Evolutionary conservation across 2,329 filamentous ascomycete species (phyloP), one percentile per base, ranked within the genome.

Genomic region (Ascochyta pisi): DNA sequence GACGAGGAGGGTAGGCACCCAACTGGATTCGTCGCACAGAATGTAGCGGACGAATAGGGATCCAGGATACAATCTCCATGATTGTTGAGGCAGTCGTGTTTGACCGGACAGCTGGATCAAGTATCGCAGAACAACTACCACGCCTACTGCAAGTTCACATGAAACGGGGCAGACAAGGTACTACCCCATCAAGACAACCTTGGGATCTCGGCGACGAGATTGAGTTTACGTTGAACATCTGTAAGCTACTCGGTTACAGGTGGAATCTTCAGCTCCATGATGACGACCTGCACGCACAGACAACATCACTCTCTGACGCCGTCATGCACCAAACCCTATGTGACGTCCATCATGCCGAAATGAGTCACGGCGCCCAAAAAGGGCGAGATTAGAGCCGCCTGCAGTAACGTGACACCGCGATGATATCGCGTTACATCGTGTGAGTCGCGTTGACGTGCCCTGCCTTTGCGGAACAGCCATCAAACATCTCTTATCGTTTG

Each of bases 331-430:
- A 56, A 56, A 48, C 53, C 22, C 12, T 48, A 43, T 43, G 12
- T 47, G 41, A 39, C 43, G n/a, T n/a, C 47, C 26, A 19, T 38
- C n/a, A 51, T 43, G 38, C 48, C 47, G 26, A 23, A 51, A 47
- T 56, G 53, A 56, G 47, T 56, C 53, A 51, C 47, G 7, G 27
- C 34, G 29, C 41, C 53, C 53, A 24, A 50, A 50, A 19, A 19
- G 38, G 43, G 38, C 33, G 42, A 39, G 9, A 38, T 46, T 50
- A 33, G 42, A 43, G 26, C 47, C 16, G 33, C 9, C 31, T 35
- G 48, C 23, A 27, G 39, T 56, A 56, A 56, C 53, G 53, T 56
- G 53, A 56, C 47, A 56, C 47, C 53, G 53, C 47, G 53, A 51
- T 24, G 39, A 56, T 37, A 26, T 47, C 53, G 53, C 53, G 53